Percentiles rank a stretch among this genome's conserved stretches.
Conservation (phyloP, 257 asterid species). For the Perilla frutescens region DNA sequence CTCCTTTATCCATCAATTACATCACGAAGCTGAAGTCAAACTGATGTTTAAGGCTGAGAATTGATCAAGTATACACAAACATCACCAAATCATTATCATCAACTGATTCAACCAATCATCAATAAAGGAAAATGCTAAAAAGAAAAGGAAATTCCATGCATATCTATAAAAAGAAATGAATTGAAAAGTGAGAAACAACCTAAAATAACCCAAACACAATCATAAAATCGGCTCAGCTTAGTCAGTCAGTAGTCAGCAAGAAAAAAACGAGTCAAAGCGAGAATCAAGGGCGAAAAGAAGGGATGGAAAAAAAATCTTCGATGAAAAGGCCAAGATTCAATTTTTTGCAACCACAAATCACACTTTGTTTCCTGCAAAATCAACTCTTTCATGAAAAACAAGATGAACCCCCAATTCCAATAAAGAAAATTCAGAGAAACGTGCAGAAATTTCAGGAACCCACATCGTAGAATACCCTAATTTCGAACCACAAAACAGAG, state of each 20-base stretch:
- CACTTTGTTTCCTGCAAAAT: constrained; percentile 27
- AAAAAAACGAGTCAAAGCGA: constrained; percentile 25
- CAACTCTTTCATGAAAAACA: constrained; percentile 18
- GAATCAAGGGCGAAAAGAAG: constrained; percentile 27
- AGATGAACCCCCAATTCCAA: constrained; percentile 37
- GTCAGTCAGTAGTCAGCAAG: constrained; percentile 36
- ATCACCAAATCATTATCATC: constrained; percentile 34
- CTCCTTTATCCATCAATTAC: constrained; percentile 26
- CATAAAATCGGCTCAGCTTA: constrained; percentile 33
- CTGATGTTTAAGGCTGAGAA: neutral
- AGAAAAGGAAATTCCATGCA: constrained; percentile 26
- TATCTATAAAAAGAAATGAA: constrained; percentile 43
- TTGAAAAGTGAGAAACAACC: constrained; percentile 36
- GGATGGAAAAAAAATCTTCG: constrained; percentile 9
- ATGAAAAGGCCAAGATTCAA: constrained; percentile 43
- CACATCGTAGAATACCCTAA: constrained; percentile 38
- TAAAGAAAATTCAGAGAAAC: constrained; percentile 1
- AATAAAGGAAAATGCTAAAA: constrained; percentile 32
- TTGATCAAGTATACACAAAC: constrained; percentile 29
- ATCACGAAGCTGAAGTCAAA: constrained; percentile 22
- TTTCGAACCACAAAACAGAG: constrained; percentile 2
- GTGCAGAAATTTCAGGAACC: constrained; percentile 20
- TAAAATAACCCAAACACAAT: constrained; percentile 40
- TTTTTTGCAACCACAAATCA: constrained; percentile 38
- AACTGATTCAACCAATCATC: constrained; percentile 28